phyloP scores from a whole-genome alignment of 805 yeast species.

The Candida sonorensis region DNA sequence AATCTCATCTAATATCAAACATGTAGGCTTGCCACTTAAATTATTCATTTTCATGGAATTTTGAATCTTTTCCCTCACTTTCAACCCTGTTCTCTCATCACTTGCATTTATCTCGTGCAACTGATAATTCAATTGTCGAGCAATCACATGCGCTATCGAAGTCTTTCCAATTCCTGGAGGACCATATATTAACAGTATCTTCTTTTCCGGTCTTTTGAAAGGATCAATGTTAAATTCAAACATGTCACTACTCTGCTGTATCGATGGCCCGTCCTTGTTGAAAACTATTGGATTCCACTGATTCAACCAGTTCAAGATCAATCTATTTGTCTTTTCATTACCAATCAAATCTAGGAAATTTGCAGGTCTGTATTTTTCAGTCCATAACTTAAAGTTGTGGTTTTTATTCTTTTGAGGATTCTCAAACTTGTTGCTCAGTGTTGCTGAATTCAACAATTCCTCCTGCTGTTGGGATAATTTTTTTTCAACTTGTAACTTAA shows the following conservation, averaged over 20 bases:
- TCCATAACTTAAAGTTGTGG: constrained; percentile 35
- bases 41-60: constrained; percentile 63
- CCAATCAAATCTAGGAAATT: constrained; percentile 63
- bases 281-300: constrained; percentile 61
- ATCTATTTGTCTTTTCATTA: constrained; percentile 57
- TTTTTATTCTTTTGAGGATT: too few relatives aligned
- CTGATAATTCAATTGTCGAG: constrained; percentile 74
- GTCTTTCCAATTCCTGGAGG: constrained; percentile 96
- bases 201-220: constrained; percentile 51
- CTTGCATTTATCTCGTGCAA: constrained; percentile 83
- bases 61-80: constrained; percentile 45
- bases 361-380: constrained; percentile 65
- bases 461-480: constrained; percentile 9
- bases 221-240: constrained; percentile 33
- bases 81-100: constrained; percentile 58
- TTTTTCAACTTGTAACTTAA: constrained; percentile 18
- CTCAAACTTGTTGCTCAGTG: constrained; percentile 1
- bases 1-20: constrained; percentile 82
- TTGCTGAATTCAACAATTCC: too few relatives aligned
- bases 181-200: constrained; percentile 73
- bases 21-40: constrained; percentile 67
- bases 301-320: constrained; percentile 54
- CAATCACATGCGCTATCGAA: constrained; percentile 76
- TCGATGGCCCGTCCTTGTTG: constrained; percentile 31
- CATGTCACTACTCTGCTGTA: constrained; percentile 6